A percentile compares a stretch with the other conserved stretches of the same genome.
These are phyloP conservation scores for Poa annua DNA, from an alignment of 176 grass and related monocot genomes.

Conservation along the genomic window DNA sequence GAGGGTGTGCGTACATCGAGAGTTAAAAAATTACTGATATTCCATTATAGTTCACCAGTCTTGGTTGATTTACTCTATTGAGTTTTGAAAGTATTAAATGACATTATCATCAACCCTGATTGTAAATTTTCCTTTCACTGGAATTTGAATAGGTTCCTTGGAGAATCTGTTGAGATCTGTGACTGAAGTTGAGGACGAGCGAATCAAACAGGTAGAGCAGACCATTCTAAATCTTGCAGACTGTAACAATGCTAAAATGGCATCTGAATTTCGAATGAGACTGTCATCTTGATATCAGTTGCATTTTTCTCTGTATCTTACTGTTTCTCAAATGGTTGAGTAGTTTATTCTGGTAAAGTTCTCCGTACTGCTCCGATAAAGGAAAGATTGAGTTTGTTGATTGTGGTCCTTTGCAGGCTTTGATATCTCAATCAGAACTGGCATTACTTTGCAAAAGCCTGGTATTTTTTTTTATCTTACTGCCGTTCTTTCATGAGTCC, in stretches of 20 bases:
- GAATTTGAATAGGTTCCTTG: constrained; percentile 72
- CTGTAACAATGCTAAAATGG: constrained; percentile 9
- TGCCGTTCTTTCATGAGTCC: constrained; percentile 2
- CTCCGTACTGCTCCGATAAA: neutral
- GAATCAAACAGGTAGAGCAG: constrained; percentile 67
- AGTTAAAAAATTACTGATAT: neutral
- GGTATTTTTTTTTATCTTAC: constrained; percentile 52
- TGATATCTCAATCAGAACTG: constrained; percentile 70
- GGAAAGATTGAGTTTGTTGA: constrained; percentile 23
- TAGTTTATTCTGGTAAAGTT: constrained; percentile 13
- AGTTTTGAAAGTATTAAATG: neutral
- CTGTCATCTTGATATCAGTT: constrained; percentile 20
- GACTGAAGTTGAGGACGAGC: constrained; percentile 76
- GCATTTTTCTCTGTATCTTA: constrained; percentile 24
- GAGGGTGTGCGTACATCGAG: constrained; percentile 4
- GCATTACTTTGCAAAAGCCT: constrained; percentile 89
- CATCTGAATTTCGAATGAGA: constrained; percentile 4
- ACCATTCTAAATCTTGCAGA: constrained; percentile 21
- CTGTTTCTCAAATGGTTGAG: constrained; percentile 14
- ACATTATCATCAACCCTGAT: constrained; percentile 15
- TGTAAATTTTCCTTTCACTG: constrained; percentile 35
- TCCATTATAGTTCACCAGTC: constrained; percentile 23
- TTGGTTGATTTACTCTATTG: constrained; percentile 31
- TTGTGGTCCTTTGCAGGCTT: constrained; percentile 61
- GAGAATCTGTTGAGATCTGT: constrained; percentile 81